Conservation (phyloP, 2,329 filamentous ascomycete species). For the Trichoderma asperellum region DNA sequence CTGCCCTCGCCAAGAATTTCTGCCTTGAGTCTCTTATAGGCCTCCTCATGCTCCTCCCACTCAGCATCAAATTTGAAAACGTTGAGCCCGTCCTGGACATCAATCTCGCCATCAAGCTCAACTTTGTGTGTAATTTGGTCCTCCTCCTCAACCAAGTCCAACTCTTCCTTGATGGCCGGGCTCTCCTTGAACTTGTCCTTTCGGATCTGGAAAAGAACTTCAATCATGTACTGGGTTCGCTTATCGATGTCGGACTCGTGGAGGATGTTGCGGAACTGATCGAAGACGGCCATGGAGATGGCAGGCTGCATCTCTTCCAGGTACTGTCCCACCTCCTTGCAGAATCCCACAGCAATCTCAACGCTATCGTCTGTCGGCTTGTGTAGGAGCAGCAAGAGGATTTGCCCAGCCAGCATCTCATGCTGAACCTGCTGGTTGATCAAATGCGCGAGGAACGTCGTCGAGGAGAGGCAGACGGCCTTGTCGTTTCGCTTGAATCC, state of each 20-base stretch:
- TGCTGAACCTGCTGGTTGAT: constrained; percentile 96
- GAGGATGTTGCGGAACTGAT: constrained; percentile 92
- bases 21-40: constrained; percentile 86
- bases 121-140: constrained; percentile 94
- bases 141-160: constrained; percentile 95
- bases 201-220: constrained; percentile 93
- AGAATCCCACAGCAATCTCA: constrained; percentile 93
- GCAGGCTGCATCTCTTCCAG: constrained; percentile 92
- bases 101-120: constrained; percentile 80
- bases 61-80: constrained; percentile 93
- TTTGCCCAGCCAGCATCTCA: constrained; percentile 91
- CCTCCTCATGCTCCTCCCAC: constrained; percentile 87
- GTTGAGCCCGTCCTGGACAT: constrained; percentile 85
- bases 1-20: constrained; percentile 95
- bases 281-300: constrained; percentile 88
- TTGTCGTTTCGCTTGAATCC: constrained; percentile 97
- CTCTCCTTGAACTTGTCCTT: constrained; percentile 98
- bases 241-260: constrained; percentile 98
- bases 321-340: constrained; percentile 89
- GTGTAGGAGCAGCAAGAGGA: constrained; percentile 86
- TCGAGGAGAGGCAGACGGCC: constrained; percentile 88
- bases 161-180: constrained; percentile 83
- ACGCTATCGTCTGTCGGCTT: constrained; percentile 97
- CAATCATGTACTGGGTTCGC: constrained; percentile 98
- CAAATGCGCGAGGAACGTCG: constrained; percentile 92